Evolutionary conservation across 1,284 basidiomycete species (phyloP), one percentile per base, ranked within the genome.

Genomic region (Leccinum griseonigrum): DNA sequence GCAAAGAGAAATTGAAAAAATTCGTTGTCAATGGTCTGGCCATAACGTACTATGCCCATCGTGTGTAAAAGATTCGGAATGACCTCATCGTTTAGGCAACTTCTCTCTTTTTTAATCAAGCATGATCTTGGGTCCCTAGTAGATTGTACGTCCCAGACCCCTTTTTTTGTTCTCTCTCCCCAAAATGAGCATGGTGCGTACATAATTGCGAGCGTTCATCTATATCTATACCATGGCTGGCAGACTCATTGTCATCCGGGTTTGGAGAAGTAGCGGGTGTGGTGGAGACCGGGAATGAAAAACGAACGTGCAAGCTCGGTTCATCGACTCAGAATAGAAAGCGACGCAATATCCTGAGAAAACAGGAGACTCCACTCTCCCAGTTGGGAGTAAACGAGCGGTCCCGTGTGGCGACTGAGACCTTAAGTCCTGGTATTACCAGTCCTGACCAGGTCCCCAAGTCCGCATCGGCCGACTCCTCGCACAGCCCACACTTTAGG

Each of bases 31-130:
- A 34, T 36, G 28, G 32, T 36, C 32, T n/a, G 10, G 31, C 14
- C 18, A 22, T 46, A 22, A 22, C 43, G 43, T 46, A 46, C 18
- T 22, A 22, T 22, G 43, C 43, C 9, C 66, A 62, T 26, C 13
- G 32, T 57, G 68, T 66, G 66, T 67, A 69, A 66, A 22, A 5
- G 10, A 46, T 22, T 22, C 18, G 43, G 53, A 34, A 48, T 26
- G 18, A 29, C 26, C 65, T 43, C 56, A 56, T 57, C 28, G 28
- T 26, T 51, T 50, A 31, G 40, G 29, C 32, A 60, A 66, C 43
- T 46, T 46, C 43, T 18, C 43, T 22, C 43, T 46, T 46, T 46
- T 46, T 46, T 46, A 46, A 46, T 46, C 10, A 46, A 46, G 11
- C 43, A 46, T 46, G 5, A 22, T 52, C 38, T 62, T 32, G 28